Percentiles rank a stretch among this genome's conserved stretches.
Evolutionary conservation across 495 filamentous ascomycete species (phyloP).

Genomic region (Penicillium alfredii): DNA sequence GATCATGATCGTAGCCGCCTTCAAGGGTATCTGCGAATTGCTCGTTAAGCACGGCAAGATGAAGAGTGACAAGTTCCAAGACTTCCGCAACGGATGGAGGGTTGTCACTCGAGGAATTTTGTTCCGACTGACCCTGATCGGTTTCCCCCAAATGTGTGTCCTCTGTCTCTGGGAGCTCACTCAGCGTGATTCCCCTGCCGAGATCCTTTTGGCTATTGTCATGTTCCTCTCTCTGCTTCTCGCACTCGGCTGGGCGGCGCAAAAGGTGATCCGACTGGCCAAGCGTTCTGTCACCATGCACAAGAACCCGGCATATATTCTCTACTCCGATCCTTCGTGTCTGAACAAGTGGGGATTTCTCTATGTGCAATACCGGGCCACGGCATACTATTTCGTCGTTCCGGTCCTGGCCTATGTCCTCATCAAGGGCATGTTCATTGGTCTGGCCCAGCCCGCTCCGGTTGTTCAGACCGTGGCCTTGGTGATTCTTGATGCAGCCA

Average conservation of each 20-base stretch:
- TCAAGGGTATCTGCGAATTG: conserved; percentile 75
- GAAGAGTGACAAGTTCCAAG: conserved; percentile 81
- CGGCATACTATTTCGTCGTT: conserved; percentile 94
- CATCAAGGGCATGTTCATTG: conserved; percentile 87
- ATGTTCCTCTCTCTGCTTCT: conserved; percentile 77
- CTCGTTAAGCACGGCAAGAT: conserved; percentile 69
- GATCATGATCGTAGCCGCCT: conserved; percentile 63
- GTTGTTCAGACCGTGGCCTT: conserved; percentile 78
- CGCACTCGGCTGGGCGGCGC: conserved; percentile 80
- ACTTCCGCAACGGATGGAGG: conserved; percentile 91
- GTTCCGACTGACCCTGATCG: conserved; percentile 84
- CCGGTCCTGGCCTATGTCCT: conserved; percentile 74
- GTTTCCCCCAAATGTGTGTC: conserved; percentile 87
- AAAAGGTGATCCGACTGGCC: conserved; percentile 84
- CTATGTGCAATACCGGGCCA: conserved; percentile 95
- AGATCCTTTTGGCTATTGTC: conserved; percentile 81
- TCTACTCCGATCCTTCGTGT: conserved; percentile 88
- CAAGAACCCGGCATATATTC: conserved; percentile 94
- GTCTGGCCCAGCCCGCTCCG: conserved; percentile 67
- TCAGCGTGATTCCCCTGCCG: conserved; percentile 74
- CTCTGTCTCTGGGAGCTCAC: conserved; percentile 96
- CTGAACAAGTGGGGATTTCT: conserved; percentile 99
- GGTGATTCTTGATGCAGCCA: conserved; percentile 75
- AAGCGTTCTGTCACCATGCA: conserved; percentile 85
- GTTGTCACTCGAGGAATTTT: conserved; percentile 85